Evolutionary conservation across 768 basidiomycete genomes (phyloP).

Genomic region (Kwoniella dejecticola): DNA sequence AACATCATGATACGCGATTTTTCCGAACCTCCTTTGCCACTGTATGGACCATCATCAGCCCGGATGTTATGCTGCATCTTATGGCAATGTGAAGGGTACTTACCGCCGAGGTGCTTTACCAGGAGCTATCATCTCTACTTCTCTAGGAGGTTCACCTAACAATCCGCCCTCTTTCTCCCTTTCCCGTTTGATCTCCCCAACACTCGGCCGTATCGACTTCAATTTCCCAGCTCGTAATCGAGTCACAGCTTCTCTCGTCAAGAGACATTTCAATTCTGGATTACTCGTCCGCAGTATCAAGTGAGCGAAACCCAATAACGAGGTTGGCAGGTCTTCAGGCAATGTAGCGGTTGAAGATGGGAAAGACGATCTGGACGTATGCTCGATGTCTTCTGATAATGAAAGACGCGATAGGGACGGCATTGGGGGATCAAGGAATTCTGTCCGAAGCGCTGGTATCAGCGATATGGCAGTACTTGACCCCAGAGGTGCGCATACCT

Average conservation of each 20-base stretch:
- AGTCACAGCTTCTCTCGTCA: slow-evolving; percentile 68
- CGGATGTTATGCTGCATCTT: neutral
- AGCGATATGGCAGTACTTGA: neutral
- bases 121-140: slow-evolving; percentile 63
- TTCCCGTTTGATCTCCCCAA: slow-evolving; percentile 55
- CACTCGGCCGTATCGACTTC: slow-evolving; percentile 63
- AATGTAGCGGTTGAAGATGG: slow-evolving; percentile 4
- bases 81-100: neutral
- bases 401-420: slow-evolving; percentile 29
- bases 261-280: slow-evolving; percentile 65
- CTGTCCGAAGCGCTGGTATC: slow-evolving; percentile 48
- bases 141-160: slow-evolving; percentile 65
- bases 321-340: slow-evolving; percentile 59
- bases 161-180: slow-evolving; percentile 30
- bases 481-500: slow-evolving; percentile 21
- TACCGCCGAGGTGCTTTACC: slow-evolving; percentile 62
- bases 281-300: slow-evolving; percentile 74
- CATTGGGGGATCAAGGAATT: slow-evolving; percentile 69
- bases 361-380: slow-evolving; percentile 28
- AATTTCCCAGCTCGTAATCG: slow-evolving; percentile 71
- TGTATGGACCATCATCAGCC: neutral
- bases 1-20: slow-evolving; percentile 73
- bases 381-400: slow-evolving; percentile 14
- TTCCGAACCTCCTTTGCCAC: slow-evolving; percentile 59
- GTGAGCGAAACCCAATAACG: slow-evolving; percentile 75